These are phyloP conservation scores for Candida palmyrensis DNA, from an alignment of 805 yeast genomes.

Conservation along the genomic window DNA sequence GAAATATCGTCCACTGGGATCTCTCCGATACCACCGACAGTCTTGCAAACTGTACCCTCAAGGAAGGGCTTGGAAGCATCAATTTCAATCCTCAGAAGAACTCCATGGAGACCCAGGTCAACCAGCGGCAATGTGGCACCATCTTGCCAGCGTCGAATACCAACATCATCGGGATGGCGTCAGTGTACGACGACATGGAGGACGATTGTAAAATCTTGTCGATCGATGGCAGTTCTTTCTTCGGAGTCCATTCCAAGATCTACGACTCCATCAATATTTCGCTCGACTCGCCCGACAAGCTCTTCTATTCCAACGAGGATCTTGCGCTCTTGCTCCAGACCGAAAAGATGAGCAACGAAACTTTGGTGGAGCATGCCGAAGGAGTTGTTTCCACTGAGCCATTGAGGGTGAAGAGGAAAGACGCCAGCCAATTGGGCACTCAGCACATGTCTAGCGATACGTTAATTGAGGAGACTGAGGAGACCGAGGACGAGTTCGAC, in stretches of 20 bases:
- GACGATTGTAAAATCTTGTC: constrained; percentile 40
- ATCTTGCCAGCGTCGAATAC: constrained; percentile 56
- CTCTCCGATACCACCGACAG: constrained; percentile 23
- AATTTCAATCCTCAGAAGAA: constrained; percentile 28
- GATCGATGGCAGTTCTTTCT: constrained; percentile 49
- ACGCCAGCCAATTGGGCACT: constrained; percentile 1
- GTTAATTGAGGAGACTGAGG: constrained; percentile 6
- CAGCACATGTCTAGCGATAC: constrained; percentile 10
- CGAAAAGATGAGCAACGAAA: constrained; percentile 8
- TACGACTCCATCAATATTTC: constrained; percentile 24
- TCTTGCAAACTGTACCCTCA: constrained; percentile 34
- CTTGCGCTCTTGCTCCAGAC: constrained; percentile 15
- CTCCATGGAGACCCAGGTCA: constrained; percentile 22
- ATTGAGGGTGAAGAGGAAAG: constrained; percentile 6
- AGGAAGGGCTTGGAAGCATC: constrained; percentile 42
- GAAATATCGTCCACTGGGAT: constrained; percentile 67
- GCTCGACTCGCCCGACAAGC: constrained; percentile 15
- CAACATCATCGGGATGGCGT: constrained; percentile 42
- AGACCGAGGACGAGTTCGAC: background rate
- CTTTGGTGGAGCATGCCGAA: constrained; percentile 11
- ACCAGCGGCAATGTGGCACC: constrained; percentile 55
- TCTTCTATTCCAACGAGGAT: constrained; percentile 27
- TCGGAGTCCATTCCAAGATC: constrained; percentile 50
- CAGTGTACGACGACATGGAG: constrained; percentile 19
- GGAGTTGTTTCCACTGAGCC: constrained; percentile 7